These are phyloP conservation scores for Pseudogymnoascus sp. DNA, from an alignment of 2,329 filamentous ascomycete genomes.

Conservation along the genomic window DNA sequence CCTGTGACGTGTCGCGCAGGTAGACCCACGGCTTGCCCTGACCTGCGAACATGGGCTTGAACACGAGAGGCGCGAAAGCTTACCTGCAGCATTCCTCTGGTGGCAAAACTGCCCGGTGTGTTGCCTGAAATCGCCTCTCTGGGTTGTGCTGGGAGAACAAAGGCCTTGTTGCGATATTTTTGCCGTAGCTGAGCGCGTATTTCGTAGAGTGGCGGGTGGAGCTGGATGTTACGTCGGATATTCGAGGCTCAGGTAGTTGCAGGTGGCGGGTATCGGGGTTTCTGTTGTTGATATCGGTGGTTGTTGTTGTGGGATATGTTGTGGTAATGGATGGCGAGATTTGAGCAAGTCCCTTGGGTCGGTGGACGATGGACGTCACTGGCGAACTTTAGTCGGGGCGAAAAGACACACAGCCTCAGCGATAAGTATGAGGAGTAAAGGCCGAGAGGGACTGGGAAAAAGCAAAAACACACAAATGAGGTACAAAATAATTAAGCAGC, in stretches of 20 bases:
- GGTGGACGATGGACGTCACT: not conserved
- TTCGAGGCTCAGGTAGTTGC: not conserved
- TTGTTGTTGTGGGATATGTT: not conserved
- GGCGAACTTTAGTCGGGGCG: not conserved
- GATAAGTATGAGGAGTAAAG: not conserved
- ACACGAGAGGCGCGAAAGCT: conserved; percentile 18
- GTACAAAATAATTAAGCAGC: not conserved
- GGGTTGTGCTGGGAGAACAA: not conserved
- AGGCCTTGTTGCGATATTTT: not conserved
- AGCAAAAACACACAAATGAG: not conserved
- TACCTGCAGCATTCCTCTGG: conserved; percentile 28
- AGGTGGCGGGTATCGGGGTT: not conserved
- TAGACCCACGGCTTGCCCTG: not conserved
- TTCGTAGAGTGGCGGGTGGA: not conserved
- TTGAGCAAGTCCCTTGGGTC: not conserved
- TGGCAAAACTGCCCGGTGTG: not conserved
- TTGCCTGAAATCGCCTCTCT: not conserved
- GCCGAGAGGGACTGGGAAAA: not conserved
- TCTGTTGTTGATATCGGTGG: not conserved
- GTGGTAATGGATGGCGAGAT: not conserved
- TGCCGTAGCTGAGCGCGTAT: not conserved
- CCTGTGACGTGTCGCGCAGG: not conserved
- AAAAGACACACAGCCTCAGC: not conserved
- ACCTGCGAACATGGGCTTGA: not conserved
- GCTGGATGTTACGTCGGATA: not conserved